phyloP scores from a whole-genome alignment of 768 basidiomycete genomes.

The Mycena venus region DNA sequence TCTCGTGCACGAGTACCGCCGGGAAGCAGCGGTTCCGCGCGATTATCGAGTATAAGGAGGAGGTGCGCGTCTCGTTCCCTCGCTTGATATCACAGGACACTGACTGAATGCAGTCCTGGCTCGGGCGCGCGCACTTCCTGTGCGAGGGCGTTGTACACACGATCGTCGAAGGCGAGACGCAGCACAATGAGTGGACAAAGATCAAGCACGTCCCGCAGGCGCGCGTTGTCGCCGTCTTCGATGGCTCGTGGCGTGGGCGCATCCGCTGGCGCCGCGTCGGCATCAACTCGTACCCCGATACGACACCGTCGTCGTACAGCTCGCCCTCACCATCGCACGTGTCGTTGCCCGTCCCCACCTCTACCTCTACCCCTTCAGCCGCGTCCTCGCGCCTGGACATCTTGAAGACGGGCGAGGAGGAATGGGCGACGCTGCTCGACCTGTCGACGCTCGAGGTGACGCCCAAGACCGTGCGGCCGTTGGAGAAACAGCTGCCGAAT shows the following conservation, averaged over 20 bases:
- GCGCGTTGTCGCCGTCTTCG: constrained; percentile 83
- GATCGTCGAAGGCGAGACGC: constrained; percentile 73
- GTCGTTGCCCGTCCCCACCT: constrained; percentile 45
- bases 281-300: constrained; percentile 56
- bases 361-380: constrained; percentile 46
- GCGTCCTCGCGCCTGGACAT: constrained; percentile 63
- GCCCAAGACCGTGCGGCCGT: constrained; percentile 88
- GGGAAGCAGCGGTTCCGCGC: constrained; percentile 79
- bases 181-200: constrained; percentile 82
- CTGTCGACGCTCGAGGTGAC: constrained; percentile 76
- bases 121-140: constrained; percentile 88
- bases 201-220: constrained; percentile 91
- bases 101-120: constrained; percentile 74
- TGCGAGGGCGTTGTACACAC: constrained; percentile 92
- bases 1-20: constrained; percentile 78
- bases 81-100: not conserved
- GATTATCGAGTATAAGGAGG: constrained; percentile 96
- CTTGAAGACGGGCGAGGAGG: constrained; percentile 53
- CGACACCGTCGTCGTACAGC: constrained; percentile 57
- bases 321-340: constrained; percentile 63
- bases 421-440: constrained; percentile 82
- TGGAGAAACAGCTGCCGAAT: constrained; percentile 80
- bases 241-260: constrained; percentile 89
- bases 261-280: constrained; percentile 84
- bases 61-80: constrained; percentile 64